Base-by-base conservation (phyloP, 2,329 filamentous ascomycete species). In the Hirsutella thompsonii region DNA sequence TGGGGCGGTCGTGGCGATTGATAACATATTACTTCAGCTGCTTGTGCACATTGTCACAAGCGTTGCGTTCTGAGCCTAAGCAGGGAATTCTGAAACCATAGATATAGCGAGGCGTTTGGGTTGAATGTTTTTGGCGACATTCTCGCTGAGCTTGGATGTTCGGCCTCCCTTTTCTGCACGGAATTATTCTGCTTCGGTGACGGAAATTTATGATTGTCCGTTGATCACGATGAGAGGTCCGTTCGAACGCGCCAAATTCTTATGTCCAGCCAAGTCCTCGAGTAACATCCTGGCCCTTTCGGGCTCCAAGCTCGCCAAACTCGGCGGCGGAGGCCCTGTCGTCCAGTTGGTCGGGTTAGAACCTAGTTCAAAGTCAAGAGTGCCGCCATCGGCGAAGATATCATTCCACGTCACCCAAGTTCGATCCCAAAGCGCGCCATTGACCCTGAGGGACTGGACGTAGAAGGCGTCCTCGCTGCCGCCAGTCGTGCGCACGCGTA, bases 361-460 rank as follows among this genome's bases (percentile, higher is more conserved):
- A 0, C 79, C 80, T n/a, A 84, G 61, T 16, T 74, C 69, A 52
- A 81, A 82, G 33, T 83, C 74, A 48, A 84, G 55, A 2, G 62
- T 75, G 0, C 78, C 80, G 8, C 78, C 79, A 3, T 72, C 53
- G 2, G 68, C 72, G 55, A 85, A 84, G 20, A 86, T 57, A 48
- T 83, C 78, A 14, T 73, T 59, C 75, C 76, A 84, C 18, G 66
- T 67, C 11, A 85, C 56, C 81, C 81, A 86, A 33, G 69, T 66
- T 62, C 74, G 74, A 41, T 68, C 59, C 79, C 81, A 86, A 1
- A 44, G 26, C 53, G 70, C 42, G 0, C 80, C 79, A 51, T 86
- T 84, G 36, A 86, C 70, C 48, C 64, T 70, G 43, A 85, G 61
- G 20, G 69, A 72, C 60, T 85, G 81, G 4, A 85, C 78, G 48